Evolutionary conservation across 2,329 filamentous ascomycete species (phyloP).

Genomic region (Lasiodiplodia gonubiensis): DNA sequence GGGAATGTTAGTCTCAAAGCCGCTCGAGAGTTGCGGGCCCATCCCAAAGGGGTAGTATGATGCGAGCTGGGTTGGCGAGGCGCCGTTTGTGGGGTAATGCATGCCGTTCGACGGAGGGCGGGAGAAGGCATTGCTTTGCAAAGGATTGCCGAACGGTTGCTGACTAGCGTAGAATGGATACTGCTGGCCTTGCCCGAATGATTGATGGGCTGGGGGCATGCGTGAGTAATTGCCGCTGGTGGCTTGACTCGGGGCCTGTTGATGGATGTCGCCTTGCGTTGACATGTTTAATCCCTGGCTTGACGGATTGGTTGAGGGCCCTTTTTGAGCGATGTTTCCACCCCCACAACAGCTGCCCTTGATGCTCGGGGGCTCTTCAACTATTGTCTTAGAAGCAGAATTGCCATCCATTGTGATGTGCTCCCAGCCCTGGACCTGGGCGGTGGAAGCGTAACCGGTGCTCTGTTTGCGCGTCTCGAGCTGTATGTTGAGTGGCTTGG

Average conservation of each 20-base stretch:
- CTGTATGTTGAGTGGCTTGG: conserved; percentile 23
- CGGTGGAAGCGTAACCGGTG: conserved; percentile 4
- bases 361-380: not conserved
- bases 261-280: not conserved
- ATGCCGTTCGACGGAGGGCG: not conserved
- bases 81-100: not conserved
- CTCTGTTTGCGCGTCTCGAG: conserved; percentile 23
- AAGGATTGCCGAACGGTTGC: not conserved
- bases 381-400: conserved; percentile 7
- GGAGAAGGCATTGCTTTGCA: conserved; percentile 2
- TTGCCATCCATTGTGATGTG: conserved; percentile 16
- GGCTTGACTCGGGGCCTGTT: not conserved
- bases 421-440: conserved; percentile 25
- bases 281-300: not conserved
- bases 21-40: conserved; percentile 4
- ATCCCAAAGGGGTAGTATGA: not conserved
- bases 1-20: not conserved
- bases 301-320: not conserved
- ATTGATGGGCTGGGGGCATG: not conserved
- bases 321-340: not conserved
- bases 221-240: conserved; percentile 7
- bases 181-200: conserved; percentile 2
- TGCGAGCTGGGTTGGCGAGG: not conserved
- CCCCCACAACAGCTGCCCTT: conserved; percentile 17
- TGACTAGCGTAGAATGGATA: conserved; percentile 6